phyloP scores from a whole-genome alignment of 179 eudicot species.

The Carnegiea gigantea region DNA sequence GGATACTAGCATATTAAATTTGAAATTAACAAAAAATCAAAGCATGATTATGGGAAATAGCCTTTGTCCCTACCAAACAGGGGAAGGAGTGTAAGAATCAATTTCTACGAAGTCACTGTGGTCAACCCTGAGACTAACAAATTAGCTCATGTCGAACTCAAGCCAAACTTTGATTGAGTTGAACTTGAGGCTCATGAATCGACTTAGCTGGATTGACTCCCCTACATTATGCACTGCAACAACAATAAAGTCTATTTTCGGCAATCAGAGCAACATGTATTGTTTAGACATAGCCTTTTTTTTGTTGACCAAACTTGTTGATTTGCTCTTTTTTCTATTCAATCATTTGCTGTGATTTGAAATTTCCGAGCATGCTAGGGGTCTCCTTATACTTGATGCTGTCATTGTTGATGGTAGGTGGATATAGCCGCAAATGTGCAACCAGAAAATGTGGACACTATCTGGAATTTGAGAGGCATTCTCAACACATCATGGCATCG shows the following conservation, averaged over 20 bases:
- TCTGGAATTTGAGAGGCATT: conserved; percentile 89
- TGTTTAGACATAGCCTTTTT: no score
- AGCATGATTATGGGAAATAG: no score
- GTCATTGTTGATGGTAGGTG: conserved; percentile 40
- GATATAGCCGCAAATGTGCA: conserved; percentile 81
- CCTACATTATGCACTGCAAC: neutral
- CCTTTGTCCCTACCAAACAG: no score
- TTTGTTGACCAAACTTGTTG: no score
- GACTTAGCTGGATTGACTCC: neutral
- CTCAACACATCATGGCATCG: conserved; percentile 92
- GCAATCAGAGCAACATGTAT: no score
- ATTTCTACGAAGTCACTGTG: no score
- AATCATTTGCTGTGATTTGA: conserved; percentile 2
- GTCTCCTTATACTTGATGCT: neutral
- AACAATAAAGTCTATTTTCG: no score
- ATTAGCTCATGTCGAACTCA: neutral
- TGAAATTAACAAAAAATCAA: no score
- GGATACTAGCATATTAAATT: no score
- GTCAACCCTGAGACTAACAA: no score
- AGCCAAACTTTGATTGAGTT: neutral
- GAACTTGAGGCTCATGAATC: neutral
- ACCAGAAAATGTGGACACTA: conserved; percentile 67
- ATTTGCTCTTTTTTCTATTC: neutral
- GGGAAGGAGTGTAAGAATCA: no score
- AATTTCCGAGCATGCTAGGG: neutral